Base-by-base conservation (phyloP, 257 asterid genomes). In the Sherardia arvensis region DNA sequence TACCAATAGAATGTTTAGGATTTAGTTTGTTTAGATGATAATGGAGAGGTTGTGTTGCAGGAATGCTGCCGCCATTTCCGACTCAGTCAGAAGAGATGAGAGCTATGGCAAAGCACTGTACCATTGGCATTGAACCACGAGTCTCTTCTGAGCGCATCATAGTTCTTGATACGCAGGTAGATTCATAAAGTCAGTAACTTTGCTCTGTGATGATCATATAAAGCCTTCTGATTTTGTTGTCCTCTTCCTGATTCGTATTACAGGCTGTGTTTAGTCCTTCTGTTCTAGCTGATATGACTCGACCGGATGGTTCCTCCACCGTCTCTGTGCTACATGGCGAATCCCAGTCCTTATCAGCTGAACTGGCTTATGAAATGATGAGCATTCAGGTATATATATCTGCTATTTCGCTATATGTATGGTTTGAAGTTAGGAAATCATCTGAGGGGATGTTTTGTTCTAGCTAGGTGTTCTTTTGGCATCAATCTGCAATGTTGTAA, bases 261-360 rank as follows among this genome's bases (percentile, higher is more conserved):
- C 95, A 89, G 96, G 97, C 99, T 60, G 95, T 92, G 26, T 87
- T 78, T 78, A 87, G 99, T 72, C 91, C 99, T 18, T 87, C 96
- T 10, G 85, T 87, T 73, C 76, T 89, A 72, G 95, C 96, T 18
- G 99, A 92, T 85, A 83, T 92, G 86, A 82, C 85, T 62, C 81
- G 95, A 78, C 97, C 95, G 18, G 99, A 92, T 62, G 97, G 95
- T 47, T 88, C 88, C 64, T 92, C 95, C 49, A 85, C 96, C 4
- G 49, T 92, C 65, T 71, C 98, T 15, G 90, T 92, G 18, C 67
- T 89, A 59, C 76, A 69, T 68, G 95, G 95, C 43, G 98, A 89
- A 76, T 71, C 90, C 33, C 77, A 89, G 71, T 69, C 91, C 29
- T 75, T 92, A 54, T 82, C 97, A 20, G 98, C 98, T 38, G 98